Evolutionary conservation across 441 rosid genomes (phyloP).

Genomic region (Erodium moschatum): DNA sequence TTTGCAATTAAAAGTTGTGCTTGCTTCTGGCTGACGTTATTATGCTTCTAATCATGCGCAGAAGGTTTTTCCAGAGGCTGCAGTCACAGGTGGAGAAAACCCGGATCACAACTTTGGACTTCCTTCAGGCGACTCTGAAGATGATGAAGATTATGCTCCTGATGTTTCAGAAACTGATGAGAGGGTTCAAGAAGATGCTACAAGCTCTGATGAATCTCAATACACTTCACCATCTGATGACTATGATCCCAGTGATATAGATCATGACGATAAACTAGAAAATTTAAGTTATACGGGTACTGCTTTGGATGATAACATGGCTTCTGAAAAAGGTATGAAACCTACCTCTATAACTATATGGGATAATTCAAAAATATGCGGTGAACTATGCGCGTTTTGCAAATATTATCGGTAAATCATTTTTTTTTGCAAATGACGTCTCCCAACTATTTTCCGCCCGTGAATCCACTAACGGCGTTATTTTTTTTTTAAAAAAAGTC

Average conservation of each 20-base stretch:
- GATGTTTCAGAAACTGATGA: conserved; percentile 34
- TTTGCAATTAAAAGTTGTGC: no score
- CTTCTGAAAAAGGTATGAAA: conserved; percentile 25
- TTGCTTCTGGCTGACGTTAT: conserved; percentile 8
- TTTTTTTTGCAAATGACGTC: no score
- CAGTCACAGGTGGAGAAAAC: conserved; percentile 31
- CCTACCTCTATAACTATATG: background rate
- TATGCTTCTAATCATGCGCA: conserved; percentile 28
- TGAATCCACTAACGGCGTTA: no score
- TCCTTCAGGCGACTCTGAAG: conserved; percentile 78
- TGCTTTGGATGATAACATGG: conserved; percentile 23
- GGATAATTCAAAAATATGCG: no score
- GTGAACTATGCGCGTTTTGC: no score
- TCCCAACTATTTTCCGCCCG: no score
- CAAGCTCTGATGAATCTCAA: conserved; percentile 57
- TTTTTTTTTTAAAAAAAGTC: no score
- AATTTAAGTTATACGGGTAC: conserved; percentile 26
- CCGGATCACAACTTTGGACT: conserved; percentile 47
- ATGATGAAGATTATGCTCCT: conserved; percentile 69
- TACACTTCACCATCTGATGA: conserved; percentile 59
- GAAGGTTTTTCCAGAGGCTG: conserved; percentile 84
- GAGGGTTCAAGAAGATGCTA: conserved; percentile 38
- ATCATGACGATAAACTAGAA: conserved; percentile 21
- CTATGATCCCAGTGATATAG: conserved; percentile 57
- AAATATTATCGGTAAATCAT: no score